phyloP scores from a whole-genome alignment of 371 early-diverging fungal genomes.

The Rhizoclosmatium hyalinum region DNA sequence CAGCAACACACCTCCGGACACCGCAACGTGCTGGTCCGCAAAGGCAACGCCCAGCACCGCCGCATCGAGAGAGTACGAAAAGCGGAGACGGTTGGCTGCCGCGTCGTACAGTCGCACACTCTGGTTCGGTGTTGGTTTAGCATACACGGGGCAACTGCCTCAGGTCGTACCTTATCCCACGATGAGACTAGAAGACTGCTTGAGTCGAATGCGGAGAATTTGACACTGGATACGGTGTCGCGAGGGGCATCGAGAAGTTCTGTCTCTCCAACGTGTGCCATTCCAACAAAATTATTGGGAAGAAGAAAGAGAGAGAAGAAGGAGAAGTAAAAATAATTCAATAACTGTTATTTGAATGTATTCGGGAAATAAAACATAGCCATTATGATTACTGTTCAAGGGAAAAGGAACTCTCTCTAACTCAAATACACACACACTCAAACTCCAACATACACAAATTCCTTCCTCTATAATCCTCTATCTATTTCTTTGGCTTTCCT shows the following conservation, averaged over 20 bases:
- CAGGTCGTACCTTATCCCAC: conserved; percentile 81
- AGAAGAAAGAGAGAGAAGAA: neutral
- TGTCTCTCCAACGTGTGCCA: neutral
- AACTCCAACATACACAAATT: too few species aligned
- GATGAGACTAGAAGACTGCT: conserved; percentile 76
- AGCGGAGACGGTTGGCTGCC: conserved; percentile 58
- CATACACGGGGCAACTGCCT: neutral
- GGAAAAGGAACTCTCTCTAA: too few species aligned
- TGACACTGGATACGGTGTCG: conserved; percentile 83
- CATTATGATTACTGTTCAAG: too few species aligned
- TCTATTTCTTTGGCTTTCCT: conserved; percentile 20
- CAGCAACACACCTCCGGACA: conserved; percentile 77
- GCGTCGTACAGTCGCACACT: conserved; percentile 84
- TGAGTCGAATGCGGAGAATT: conserved; percentile 72
- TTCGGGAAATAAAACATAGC: too few species aligned
- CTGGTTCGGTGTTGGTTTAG: conserved; percentile 47
- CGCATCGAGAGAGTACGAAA: conserved; percentile 63
- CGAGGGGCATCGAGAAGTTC: conserved; percentile 80
- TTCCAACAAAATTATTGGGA: neutral
- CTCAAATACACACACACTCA: too few species aligned
- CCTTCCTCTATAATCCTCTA: neutral
- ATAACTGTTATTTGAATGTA: neutral
- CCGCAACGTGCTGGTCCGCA: conserved; percentile 55
- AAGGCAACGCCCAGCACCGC: conserved; percentile 81
- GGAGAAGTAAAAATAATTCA: neutral